phyloP scores from a whole-genome alignment of 2,329 filamentous ascomycete species.

The Cladophialophora carrionii region DNA sequence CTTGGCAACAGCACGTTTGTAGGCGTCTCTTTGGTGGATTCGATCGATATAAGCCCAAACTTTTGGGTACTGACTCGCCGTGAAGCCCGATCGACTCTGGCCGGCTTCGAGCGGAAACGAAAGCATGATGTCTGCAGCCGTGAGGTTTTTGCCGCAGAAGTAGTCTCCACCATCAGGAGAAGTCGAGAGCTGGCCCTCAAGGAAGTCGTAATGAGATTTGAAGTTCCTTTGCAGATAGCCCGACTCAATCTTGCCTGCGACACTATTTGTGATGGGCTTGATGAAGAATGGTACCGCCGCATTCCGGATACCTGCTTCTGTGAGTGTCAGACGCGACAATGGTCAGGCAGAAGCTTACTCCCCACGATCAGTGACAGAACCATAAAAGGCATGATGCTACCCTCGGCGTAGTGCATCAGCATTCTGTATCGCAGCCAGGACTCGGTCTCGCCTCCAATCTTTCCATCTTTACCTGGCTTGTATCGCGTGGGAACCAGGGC shows the following conservation, averaged over 20 bases:
- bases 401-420: conserved; percentile 83
- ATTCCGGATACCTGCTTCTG: conserved; percentile 49
- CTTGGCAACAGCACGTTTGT: conserved; percentile 48
- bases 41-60: conserved; percentile 45
- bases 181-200: conserved; percentile 51
- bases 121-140: conserved; percentile 53
- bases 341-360: conserved; percentile 46
- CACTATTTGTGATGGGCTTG: conserved; percentile 62
- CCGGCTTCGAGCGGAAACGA: conserved; percentile 52
- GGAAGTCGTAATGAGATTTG: conserved; percentile 48
- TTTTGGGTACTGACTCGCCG: conserved; percentile 45
- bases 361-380: conserved; percentile 66
- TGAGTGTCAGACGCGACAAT: conserved; percentile 18
- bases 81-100: conserved; percentile 41
- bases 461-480: conserved; percentile 56
- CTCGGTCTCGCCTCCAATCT: conserved; percentile 62
- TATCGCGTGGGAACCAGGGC: conserved; percentile 59
- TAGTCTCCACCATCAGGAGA: conserved; percentile 46
- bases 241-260: conserved; percentile 53
- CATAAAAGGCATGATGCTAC: conserved; percentile 75
- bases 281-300: conserved; percentile 69
- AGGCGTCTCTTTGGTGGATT: conserved; percentile 46
- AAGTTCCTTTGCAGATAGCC: conserved; percentile 49
- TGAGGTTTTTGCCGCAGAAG: conserved; percentile 51
- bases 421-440: conserved; percentile 66